Conservation (phyloP, 345 rosid species). For the Turnera subulata region DNA sequence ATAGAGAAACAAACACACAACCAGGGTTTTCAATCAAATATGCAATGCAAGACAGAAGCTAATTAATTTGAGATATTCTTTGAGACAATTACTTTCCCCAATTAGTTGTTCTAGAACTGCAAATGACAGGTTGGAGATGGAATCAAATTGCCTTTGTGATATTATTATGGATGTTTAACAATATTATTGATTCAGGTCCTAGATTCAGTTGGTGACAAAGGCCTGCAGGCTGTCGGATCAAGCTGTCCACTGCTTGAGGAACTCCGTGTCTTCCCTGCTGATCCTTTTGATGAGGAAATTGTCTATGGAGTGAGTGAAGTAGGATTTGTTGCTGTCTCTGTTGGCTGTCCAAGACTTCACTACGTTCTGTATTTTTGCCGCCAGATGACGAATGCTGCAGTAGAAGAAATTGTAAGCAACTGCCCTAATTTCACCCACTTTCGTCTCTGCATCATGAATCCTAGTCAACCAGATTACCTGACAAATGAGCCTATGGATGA, state of each 20-base stretch:
- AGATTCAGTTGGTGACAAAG: slow-evolving; percentile 63
- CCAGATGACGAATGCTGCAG: slow-evolving; percentile 72
- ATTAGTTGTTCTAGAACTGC: background rate
- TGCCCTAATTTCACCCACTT: slow-evolving; percentile 71
- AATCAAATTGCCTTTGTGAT: background rate
- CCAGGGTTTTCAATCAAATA: no score
- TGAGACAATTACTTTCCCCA: no score
- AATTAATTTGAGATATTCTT: background rate
- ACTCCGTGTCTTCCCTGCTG: slow-evolving; percentile 65
- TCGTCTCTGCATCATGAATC: slow-evolving; percentile 73
- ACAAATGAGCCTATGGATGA: slow-evolving; percentile 67
- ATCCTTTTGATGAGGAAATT: slow-evolving; percentile 54
- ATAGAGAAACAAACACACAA: no score
- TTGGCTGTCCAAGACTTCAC: slow-evolving; percentile 54
- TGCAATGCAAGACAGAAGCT: no score
- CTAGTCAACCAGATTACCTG: slow-evolving; percentile 53
- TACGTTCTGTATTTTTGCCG: slow-evolving; percentile 68
- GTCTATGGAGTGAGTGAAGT: slow-evolving; percentile 52
- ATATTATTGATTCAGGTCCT: slow-evolving; percentile 41
- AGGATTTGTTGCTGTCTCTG: slow-evolving; percentile 59
- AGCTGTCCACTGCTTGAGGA: slow-evolving; percentile 61
- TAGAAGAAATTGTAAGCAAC: slow-evolving; percentile 54
- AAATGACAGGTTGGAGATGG: slow-evolving; percentile 1
- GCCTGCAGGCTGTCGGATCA: slow-evolving; percentile 54
- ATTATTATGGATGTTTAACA: background rate